These are phyloP conservation scores for Xylariaceae sp. DNA, from an alignment of 2,329 filamentous ascomycete species.

Conservation along the genomic window DNA sequence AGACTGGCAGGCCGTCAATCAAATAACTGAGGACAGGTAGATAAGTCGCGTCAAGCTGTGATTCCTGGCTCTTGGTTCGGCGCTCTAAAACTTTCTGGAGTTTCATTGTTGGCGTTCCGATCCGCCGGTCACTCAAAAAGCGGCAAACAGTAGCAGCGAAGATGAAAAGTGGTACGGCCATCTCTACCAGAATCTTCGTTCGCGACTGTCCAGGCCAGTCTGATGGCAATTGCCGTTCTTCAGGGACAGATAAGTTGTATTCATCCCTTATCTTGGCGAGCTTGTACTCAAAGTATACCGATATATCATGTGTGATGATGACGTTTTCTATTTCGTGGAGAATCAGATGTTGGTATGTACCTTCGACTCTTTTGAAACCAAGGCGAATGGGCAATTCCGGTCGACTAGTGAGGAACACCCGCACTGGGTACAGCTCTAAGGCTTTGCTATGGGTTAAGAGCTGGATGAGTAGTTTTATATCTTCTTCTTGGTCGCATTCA, in stretches of 20 bases:
- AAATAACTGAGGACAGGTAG: conserved; percentile 9
- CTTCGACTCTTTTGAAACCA: conserved; percentile 31
- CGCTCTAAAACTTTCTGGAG: conserved; percentile 8
- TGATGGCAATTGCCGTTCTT: conserved; percentile 8
- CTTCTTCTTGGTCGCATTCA: no score
- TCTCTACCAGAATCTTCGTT: conserved; percentile 10
- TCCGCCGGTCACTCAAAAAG: conserved; percentile 16
- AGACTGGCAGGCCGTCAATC: neutral
- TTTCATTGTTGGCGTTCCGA: neutral
- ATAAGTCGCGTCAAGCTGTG: conserved; percentile 10
- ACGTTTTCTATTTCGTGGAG: conserved; percentile 34
- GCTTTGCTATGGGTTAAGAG: no score
- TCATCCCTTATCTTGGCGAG: conserved; percentile 28
- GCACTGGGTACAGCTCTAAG: no score
- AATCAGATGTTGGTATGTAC: conserved; percentile 28
- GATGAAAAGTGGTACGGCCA: conserved; percentile 29
- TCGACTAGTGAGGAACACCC: conserved; percentile 43
- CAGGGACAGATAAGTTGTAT: conserved; percentile 14
- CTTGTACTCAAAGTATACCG: conserved; percentile 29
- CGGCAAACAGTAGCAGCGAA: conserved; percentile 28
- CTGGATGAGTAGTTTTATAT: no score
- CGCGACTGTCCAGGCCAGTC: conserved; percentile 29
- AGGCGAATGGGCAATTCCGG: conserved; percentile 37
- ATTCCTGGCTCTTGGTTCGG: conserved; percentile 2
- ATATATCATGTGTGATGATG: conserved; percentile 36